A percentile compares a stretch with the other conserved stretches of the same genome.
These are phyloP conservation scores for Colletotrichum destructivum DNA, from an alignment of 2,329 filamentous ascomycete genomes.

Conservation along the genomic window DNA sequence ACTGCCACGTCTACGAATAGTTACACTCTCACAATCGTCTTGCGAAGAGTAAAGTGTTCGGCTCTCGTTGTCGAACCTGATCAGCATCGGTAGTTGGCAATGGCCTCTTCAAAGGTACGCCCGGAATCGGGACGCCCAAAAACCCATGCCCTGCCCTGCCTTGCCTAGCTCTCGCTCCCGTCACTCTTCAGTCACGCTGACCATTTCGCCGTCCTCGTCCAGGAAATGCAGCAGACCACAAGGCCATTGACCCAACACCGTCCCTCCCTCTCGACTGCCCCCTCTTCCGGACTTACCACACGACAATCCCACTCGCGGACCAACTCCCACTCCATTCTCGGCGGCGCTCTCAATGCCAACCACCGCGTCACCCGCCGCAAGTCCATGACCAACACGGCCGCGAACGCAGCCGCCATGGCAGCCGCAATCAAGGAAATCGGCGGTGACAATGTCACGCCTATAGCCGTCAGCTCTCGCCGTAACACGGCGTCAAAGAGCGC, in stretches of 20 bases:
- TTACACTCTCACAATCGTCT: conserved; percentile 44
- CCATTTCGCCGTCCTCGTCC: conserved; percentile 50
- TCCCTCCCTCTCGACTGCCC: conserved; percentile 71
- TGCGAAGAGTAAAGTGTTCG: conserved; percentile 44
- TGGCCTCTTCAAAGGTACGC: conserved; percentile 76
- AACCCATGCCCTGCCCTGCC: conserved; percentile 38
- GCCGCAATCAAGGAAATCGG: conserved; percentile 78
- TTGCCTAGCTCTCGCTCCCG: conserved; percentile 29
- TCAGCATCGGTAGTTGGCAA: conserved; percentile 58
- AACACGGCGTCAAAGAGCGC: conserved; percentile 78
- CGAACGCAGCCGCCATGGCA: conserved; percentile 82
- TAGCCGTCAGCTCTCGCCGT: conserved; percentile 73
- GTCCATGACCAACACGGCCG: conserved; percentile 85
- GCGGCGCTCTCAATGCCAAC: conserved; percentile 82
- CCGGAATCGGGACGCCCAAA: conserved; percentile 40
- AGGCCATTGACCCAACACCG: conserved; percentile 78
- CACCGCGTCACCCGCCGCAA: conserved; percentile 94
- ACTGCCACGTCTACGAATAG: conserved; percentile 16
- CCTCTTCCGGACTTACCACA: conserved; percentile 69
- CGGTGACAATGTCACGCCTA: conserved; percentile 71
- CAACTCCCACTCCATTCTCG: conserved; percentile 86
- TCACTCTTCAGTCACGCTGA: conserved; percentile 52
- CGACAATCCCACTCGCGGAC: conserved; percentile 79
- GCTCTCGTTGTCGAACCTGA: conserved; percentile 45
- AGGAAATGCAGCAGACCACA: conserved; percentile 77